Evolutionary conservation across 768 basidiomycete genomes (phyloP), one percentile per base, ranked within the genome.

Genomic region (Trametes sanguinea): DNA sequence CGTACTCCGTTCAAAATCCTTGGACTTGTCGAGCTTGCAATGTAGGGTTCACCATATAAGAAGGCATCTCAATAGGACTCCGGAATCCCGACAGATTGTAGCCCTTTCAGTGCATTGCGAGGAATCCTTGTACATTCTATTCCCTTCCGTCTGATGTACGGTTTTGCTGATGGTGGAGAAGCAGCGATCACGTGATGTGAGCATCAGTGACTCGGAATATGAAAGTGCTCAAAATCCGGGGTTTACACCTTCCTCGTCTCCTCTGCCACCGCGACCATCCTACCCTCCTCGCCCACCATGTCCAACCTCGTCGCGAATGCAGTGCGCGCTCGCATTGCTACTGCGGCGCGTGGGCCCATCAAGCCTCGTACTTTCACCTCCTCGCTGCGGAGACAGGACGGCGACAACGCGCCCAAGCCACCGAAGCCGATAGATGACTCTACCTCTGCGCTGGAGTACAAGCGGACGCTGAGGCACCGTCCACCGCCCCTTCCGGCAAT

Each of bases 371-470:
- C 35, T 17, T 57, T 68, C 45, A 61, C 66, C 6, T 48, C 56
- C 6, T 64, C 66, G 4, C n/a, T 61, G 37, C 63, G 63, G 51
- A 60, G 68, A 51, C 59, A 61, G 39, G 67, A 62, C 9, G 37
- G 33, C 51, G 60, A 46, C 37, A 65, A 54, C 51, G 60, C 54
- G 35, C 89, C 90, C 14, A 87, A 84, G 72, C 89, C 90, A 11
- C 91, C 91, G 0, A 86, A 81, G 54, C 80, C 92, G 4, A 90
- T 95, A 61, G 89, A 94, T 72, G 95, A 96, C 75, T 95, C 93
- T 39, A 98, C 96, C 0, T 95, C 93, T 17, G 96, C 96, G 10
- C 79, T 96, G 67, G 95, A 95, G 75, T 98, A 95, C 80, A 95
- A 95, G 76, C 81, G 94, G 78, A 73, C 82, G 7, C 91, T 93